These are phyloP conservation scores for Coix lacrymajobi DNA, from an alignment of 176 grass and related monocot genomes.

Conservation along the genomic window DNA sequence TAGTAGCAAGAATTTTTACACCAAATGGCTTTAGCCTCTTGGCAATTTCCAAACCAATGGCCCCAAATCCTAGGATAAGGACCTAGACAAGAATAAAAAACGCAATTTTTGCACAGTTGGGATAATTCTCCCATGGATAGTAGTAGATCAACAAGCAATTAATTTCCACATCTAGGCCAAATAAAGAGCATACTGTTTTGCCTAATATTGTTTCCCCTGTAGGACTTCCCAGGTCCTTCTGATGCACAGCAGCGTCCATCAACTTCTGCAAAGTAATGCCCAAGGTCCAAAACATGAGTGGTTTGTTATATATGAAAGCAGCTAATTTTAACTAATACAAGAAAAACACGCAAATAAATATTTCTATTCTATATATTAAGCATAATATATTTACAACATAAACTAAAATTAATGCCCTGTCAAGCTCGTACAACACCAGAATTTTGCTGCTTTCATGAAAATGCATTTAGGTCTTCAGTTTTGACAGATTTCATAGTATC, in stretches of 20 bases:
- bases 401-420: background rate
- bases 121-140: background rate
- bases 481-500: background rate
- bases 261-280: slow-evolving; percentile 57
- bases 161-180: background rate
- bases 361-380: background rate
- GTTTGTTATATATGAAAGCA: background rate
- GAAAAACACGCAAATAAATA: background rate
- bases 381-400: background rate
- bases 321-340: background rate
- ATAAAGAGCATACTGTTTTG: slow-evolving; percentile 66
- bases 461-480: background rate
- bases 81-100: slow-evolving; percentile 45
- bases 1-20: slow-evolving; percentile 84
- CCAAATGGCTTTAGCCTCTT: slow-evolving; percentile 83
- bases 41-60: slow-evolving; percentile 75
- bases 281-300: background rate
- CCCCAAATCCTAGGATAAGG: slow-evolving; percentile 77
- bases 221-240: slow-evolving; percentile 60
- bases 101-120: background rate
- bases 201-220: slow-evolving; percentile 77
- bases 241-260: slow-evolving; percentile 60
- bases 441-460: background rate
- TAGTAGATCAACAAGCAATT: slow-evolving; percentile 1
- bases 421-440: background rate